Evolutionary conservation across 305 asterid genomes (phyloP), one percentile per base, ranked within the genome.

Genomic region (Striga hermonthica): DNA sequence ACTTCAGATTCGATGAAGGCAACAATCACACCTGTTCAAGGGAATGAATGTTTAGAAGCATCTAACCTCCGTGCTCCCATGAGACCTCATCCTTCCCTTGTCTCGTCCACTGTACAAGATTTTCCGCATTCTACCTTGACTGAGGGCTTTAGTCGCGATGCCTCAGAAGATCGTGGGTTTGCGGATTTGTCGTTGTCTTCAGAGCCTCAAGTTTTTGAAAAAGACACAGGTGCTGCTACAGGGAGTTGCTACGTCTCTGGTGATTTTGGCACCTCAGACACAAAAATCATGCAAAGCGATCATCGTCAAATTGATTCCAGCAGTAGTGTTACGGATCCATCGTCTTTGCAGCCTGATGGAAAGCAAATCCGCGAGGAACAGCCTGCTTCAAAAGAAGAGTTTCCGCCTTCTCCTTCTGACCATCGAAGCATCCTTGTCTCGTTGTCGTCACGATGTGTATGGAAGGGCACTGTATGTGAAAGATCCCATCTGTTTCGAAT

Each of bases 401-500:
- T 88, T 77, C 92, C 84, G 12, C 96, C 96, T 41, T 81, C 95
- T 67, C 95, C 96, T 28, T 84, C 98, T 44, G 92, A 93, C 72
- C 91, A 84, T 76, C 97, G 88, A 74, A 90, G 96, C 80, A 93
- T 93, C 78, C 73, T 93, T 74, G 98, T 93, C 67, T 84, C 98
- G 64, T 75, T 90, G 65, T 93, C 96, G 38, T 90, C 98, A 1
- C 79, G 96, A 66, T 90, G 97, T 71, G 86, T 93, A 58, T 84
- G 95, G 98, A 90, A 93, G 68, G 97, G 98, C 66, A 86, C 95
- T 56, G 95, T 93, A 59, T 93, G 98, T 64, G 96, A 93, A 79
- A 84, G 90, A 72, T 84, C 97, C 22, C 96, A 86, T 77, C 85
- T 93, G 70, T 85, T 86, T 65, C 95, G 99, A 57, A 88, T 93